Evolutionary conservation across 495 filamentous ascomycete species (phyloP).

Genomic region (Amniculicola lignicola): DNA sequence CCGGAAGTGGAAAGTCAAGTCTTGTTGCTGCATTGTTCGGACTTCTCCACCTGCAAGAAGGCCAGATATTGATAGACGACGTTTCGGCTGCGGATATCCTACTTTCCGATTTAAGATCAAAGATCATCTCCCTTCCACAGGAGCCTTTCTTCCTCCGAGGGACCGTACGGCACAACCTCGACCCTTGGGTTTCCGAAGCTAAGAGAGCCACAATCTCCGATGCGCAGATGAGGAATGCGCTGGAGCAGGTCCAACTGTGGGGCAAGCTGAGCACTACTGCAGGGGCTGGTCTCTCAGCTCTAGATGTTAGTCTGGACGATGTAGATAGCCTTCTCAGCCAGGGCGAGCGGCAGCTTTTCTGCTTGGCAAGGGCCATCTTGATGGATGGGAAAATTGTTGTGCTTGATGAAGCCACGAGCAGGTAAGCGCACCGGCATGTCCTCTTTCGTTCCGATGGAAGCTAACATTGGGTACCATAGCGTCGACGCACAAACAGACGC

Average conservation of each 20-base stretch:
- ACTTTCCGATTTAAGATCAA: slow-evolving; percentile 52
- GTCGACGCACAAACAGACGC: slow-evolving; percentile 23
- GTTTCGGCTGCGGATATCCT: slow-evolving; percentile 52
- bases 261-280: slow-evolving; percentile 4
- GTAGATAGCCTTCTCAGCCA: slow-evolving; percentile 52
- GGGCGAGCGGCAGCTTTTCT: slow-evolving; percentile 60
- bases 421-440: background rate
- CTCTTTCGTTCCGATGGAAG: background rate
- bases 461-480: background rate
- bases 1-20: slow-evolving; percentile 62
- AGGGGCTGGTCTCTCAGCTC: background rate
- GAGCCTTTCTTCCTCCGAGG: slow-evolving; percentile 60
- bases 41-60: slow-evolving; percentile 47
- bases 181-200: slow-evolving; percentile 6
- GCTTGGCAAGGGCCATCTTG: slow-evolving; percentile 58
- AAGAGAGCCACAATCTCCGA: slow-evolving; percentile 8
- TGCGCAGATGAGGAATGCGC: slow-evolving; percentile 11
- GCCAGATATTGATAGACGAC: slow-evolving; percentile 54
- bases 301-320: slow-evolving; percentile 17
- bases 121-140: slow-evolving; percentile 61
- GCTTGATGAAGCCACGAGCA: slow-evolving; percentile 58
- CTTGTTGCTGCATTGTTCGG: slow-evolving; percentile 57
- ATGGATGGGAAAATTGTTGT: slow-evolving; percentile 57
- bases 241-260: slow-evolving; percentile 30
- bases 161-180: slow-evolving; percentile 21